These are phyloP conservation scores for Alternaria infectoria DNA, from an alignment of 2,329 filamentous ascomycete species.

Conservation along the genomic window DNA sequence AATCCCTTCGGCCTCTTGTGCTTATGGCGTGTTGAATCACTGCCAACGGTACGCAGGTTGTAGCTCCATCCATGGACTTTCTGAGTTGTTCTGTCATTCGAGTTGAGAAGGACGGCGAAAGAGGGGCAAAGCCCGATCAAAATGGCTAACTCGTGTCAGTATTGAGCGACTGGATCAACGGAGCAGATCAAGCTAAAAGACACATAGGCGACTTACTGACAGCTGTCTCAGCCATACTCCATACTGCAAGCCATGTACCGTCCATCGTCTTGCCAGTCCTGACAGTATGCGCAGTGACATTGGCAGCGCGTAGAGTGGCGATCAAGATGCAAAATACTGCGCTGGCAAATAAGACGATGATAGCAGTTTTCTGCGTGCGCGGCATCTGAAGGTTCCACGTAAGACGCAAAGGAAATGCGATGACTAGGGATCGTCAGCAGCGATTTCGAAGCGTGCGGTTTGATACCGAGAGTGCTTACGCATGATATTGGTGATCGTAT, in stretches of 20 bases:
- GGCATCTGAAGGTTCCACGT: slow-evolving; percentile 8
- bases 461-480: not conserved
- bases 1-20: not conserved
- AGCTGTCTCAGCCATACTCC: not conserved
- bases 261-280: not conserved
- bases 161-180: not conserved
- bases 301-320: not conserved
- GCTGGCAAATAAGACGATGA: not conserved
- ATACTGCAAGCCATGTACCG: slow-evolving; percentile 5
- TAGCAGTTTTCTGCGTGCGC: not conserved
- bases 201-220: slow-evolving; percentile 18
- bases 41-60: not conserved
- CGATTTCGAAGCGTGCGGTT: not conserved
- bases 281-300: not conserved
- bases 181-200: not conserved
- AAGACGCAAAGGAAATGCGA: slow-evolving; percentile 1
- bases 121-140: not conserved
- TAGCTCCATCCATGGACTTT: not conserved
- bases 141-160: not conserved
- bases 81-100: not conserved
- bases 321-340: slow-evolving; percentile 4
- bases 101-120: not conserved
- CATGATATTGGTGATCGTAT: slow-evolving; percentile 5
- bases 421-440: not conserved
- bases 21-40: not conserved